These are phyloP conservation scores for Scutellaria minor DNA, from an alignment of 257 asterid species.

Conservation along the genomic window DNA sequence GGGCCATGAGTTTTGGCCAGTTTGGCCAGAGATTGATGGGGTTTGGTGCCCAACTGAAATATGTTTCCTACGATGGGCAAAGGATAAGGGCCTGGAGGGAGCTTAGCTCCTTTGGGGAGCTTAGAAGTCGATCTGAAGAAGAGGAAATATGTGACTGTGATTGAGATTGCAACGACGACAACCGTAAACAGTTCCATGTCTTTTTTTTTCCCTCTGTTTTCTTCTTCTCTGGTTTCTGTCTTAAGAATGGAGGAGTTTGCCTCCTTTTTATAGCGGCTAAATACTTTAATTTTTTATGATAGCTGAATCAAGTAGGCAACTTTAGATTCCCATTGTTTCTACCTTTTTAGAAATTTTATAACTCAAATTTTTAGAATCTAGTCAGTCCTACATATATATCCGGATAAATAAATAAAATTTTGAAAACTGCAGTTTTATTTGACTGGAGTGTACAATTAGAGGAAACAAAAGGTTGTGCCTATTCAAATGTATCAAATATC, in stretches of 20 bases:
- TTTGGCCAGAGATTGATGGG: constrained; percentile 34
- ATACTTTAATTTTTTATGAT: too few species aligned
- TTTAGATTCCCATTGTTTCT: too few species aligned
- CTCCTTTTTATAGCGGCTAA: not conserved
- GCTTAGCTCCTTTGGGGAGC: not conserved
- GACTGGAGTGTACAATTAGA: too few species aligned
- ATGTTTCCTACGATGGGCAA: constrained; percentile 38
- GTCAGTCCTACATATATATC: too few species aligned
- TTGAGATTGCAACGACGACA: not conserved
- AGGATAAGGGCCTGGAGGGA: constrained; percentile 26
- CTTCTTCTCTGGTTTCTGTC: not conserved
- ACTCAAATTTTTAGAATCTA: too few species aligned
- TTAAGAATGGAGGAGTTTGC: not conserved
- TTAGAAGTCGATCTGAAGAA: not conserved
- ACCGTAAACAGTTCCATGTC: not conserved
- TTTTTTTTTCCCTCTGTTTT: not conserved
- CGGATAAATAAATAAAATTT: too few species aligned
- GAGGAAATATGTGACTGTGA: not conserved
- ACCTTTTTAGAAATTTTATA: too few species aligned
- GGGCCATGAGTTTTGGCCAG: constrained; percentile 46
- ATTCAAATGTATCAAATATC: too few species aligned
- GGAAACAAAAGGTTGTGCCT: too few species aligned
- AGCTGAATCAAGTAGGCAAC: too few species aligned
- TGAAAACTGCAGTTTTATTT: too few species aligned
- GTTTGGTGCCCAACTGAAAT: constrained; percentile 22